Base-by-base conservation (phyloP, 805 yeast species). In the Metschnikowia noctiluminum region DNA sequence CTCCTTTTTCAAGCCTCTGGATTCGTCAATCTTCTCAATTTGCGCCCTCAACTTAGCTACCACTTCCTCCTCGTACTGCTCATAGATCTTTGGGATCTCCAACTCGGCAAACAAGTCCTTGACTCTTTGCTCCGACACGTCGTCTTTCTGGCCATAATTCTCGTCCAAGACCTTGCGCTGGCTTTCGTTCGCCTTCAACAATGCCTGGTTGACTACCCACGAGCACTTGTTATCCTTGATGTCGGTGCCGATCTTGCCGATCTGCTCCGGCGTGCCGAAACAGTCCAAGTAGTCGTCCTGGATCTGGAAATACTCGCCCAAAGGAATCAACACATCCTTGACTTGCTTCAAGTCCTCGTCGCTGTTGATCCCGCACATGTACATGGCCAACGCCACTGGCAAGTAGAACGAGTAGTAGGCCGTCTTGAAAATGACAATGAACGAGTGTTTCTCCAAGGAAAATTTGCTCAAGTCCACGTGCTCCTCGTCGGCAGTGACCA, bases 241-340 rank as follows among this genome's bases (percentile, higher is more conserved):
- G 68, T 94, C 99, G 51, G 99, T 94, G 59, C 99, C 99, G 59
- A 94, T 89, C 78, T 94, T 94, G 55, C 99, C 99, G 64, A 91
- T 94, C 63, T 92, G 89, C 65, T 88, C 95, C 38, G 99, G 97
- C 61, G 92, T 89, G 57, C 99, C 99, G 64, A 89, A 94, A 70
- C 97, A 89, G 71, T 94, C 99, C 57, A 94, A 80, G 74, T 78
- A 94, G 69, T 94, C 99, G 66, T 94, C 99, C 74, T 94, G 99
- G 59, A 94, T 89, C 76, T 94, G 99, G 85, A 94, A 94, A 69
- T 94, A 94, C 70, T 94, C 97, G 51, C 99, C 99, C 58, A 94
- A 80, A 48, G 97, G 97, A 56, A 94, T 84, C 68, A 94, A 78
- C 38, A 94, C 83, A 58, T 88, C 94, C 53, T 77, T 78, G 15